Base-by-base conservation (phyloP, 2,329 filamentous ascomycete species). In the Zelopaecilomyces penicillatus region DNA sequence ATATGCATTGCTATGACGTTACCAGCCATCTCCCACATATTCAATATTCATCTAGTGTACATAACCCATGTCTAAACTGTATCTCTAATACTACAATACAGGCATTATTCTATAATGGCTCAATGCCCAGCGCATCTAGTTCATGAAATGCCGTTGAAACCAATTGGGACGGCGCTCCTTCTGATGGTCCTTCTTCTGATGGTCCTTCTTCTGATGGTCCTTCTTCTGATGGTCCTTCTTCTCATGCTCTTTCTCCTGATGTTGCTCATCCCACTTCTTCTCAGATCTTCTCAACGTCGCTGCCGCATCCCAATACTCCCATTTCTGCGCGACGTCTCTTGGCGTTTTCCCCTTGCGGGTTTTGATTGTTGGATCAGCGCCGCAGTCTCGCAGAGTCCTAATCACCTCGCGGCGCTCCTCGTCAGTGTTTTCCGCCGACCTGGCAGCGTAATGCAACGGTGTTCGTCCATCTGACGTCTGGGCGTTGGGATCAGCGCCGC, bases 221-320 rank as follows among this genome's bases (percentile, higher is more conserved):
- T 36, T 10, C 5, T 39, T n/a, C 28, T 46, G 29, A 10, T 34
- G 34, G 6, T 27, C 30, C 27, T 40, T 31, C 4, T 28, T 11
- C n/a, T 41, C 39, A 44, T 60, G 60, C 4, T 56, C 56, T 19
- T 43, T n/a, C 4, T 40, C 11, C 12, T 32, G 6, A 6, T 60
- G 60, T 4, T 56, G 54, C 30, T 60, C 59, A 39, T 61, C 57
- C 60, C 60, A 63, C n/a, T 44, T 56, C 47, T 59, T 57, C 52
- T 63, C 60, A 0, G 60, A 59, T 41, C 60, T 51, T n/a, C 59
- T 52, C 47, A 63, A 30, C 10, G 60, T 62, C 6, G 58, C 47
- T 36, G 60, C 58, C 10, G 55, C 59, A 43, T 63, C 59, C 58
- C 59, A 62, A 10, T 54, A 54, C 5, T 61, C 58, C 37, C 59